Percentiles rank a stretch among this genome's conserved stretches.
Evolutionary conservation across 805 yeast species (phyloP).

Genomic region (Maudiozyma saulgeensis): DNA sequence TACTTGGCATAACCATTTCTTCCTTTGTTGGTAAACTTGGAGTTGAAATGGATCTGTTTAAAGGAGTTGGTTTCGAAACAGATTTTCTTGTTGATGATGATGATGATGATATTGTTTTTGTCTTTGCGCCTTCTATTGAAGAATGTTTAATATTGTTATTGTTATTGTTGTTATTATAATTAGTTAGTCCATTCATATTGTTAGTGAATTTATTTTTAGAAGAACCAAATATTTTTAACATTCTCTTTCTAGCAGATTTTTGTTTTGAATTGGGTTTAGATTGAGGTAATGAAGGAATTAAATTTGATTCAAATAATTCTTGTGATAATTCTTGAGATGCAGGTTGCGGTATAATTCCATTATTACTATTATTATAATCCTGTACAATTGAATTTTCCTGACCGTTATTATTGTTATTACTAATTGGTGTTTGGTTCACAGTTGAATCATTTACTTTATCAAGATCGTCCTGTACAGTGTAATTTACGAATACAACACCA

Average conservation of each 20-base stretch:
- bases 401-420: not conserved
- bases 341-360: not conserved
- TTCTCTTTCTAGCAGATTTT: constrained; percentile 22
- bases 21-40: constrained; percentile 2
- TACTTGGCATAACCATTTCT: constrained; percentile 3
- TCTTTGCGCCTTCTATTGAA: not conserved
- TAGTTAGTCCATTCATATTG: not conserved
- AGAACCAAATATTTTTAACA: constrained; percentile 26
- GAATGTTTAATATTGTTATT: not conserved
- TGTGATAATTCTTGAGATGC: not conserved
- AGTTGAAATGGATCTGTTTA: constrained; percentile 5
- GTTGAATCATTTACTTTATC: not conserved
- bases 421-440: not conserved
- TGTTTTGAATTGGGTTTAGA: constrained; percentile 10
- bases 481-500: constrained; percentile 29
- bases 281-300: not conserved
- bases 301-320: not conserved
- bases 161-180: not conserved
- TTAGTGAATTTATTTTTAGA: constrained; percentile 5
- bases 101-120: not conserved
- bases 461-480: constrained; percentile 23
- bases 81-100: not conserved
- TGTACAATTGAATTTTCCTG: not conserved
- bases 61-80: not conserved
- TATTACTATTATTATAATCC: no score